These are phyloP conservation scores for Mycena pura DNA, from an alignment of 768 basidiomycete genomes.

Conservation along the genomic window DNA sequence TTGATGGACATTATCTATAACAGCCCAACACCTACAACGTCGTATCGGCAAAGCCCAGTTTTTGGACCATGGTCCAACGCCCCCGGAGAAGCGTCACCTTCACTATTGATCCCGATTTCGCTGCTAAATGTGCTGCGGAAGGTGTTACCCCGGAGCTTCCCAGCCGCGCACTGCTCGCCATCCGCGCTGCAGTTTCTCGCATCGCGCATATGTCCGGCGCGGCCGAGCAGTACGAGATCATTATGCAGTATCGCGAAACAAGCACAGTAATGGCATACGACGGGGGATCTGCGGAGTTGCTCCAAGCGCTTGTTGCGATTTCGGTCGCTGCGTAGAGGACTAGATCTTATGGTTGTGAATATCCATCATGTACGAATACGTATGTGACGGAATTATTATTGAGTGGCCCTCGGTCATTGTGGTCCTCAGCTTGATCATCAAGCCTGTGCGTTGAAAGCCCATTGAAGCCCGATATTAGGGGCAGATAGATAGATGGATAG, in stretches of 20 bases:
- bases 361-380: no score
- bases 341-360: no score
- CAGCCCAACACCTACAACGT: constrained; percentile 10
- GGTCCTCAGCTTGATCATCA: no score
- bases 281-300: background rate
- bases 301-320: no score
- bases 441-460: no score
- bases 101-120: background rate
- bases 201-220: background rate
- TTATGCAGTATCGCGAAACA: background rate
- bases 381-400: no score
- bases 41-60: background rate
- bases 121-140: background rate
- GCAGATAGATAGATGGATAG: no score
- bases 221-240: background rate
- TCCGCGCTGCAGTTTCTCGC: background rate
- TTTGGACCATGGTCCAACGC: background rate
- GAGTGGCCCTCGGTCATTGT: no score
- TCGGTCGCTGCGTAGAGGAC: no score
- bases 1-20: background rate
- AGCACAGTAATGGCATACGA: background rate
- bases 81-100: background rate
- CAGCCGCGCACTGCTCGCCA: background rate
- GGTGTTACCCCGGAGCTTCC: background rate
- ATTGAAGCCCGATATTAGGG: no score